A percentile compares a stretch with the other conserved stretches of the same genome.
Conservation (phyloP, 805 yeast species). For the Ogataea nitratoaversa region DNA sequence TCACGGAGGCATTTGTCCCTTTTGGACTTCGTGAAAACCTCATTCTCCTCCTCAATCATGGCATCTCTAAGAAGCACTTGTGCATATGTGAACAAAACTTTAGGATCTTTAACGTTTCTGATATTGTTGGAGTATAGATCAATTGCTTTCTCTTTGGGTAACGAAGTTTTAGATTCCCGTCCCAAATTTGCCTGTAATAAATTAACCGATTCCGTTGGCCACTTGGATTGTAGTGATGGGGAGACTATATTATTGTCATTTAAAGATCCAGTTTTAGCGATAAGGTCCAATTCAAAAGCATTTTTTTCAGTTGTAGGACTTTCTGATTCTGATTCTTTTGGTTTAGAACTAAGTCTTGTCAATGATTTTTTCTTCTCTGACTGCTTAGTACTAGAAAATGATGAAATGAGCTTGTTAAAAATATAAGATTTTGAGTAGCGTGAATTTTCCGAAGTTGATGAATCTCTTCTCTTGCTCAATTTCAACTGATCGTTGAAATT, state of each 20-base stretch:
- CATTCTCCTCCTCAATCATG: conserved; percentile 8
- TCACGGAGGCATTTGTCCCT: conserved; percentile 67
- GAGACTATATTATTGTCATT: conserved; percentile 10
- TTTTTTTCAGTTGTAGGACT: neutral
- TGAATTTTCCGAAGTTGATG: no score
- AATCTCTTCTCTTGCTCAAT: no score
- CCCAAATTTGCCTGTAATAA: conserved; percentile 14
- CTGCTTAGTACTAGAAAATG: no score
- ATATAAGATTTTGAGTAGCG: no score
- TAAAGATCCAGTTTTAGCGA: conserved; percentile 9
- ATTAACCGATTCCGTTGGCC: conserved; percentile 15
- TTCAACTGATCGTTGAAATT: no score
- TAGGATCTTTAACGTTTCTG: conserved; percentile 78
- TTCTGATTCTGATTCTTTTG: neutral
- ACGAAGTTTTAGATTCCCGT: conserved; percentile 32
- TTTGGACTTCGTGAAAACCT: conserved; percentile 30
- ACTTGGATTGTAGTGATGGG: conserved; percentile 11
- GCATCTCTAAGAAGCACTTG: conserved; percentile 57
- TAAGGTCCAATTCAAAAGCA: neutral
- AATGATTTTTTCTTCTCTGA: no score
- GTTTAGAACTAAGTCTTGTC: no score
- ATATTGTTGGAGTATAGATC: conserved; percentile 86
- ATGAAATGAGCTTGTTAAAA: no score
- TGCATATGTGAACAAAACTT: conserved; percentile 84
- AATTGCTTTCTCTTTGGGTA: conserved; percentile 53